Conservation (phyloP, 2,329 filamentous ascomycete genomes). For the Ophiognomonia clavigignenti-juglandacearum region DNA sequence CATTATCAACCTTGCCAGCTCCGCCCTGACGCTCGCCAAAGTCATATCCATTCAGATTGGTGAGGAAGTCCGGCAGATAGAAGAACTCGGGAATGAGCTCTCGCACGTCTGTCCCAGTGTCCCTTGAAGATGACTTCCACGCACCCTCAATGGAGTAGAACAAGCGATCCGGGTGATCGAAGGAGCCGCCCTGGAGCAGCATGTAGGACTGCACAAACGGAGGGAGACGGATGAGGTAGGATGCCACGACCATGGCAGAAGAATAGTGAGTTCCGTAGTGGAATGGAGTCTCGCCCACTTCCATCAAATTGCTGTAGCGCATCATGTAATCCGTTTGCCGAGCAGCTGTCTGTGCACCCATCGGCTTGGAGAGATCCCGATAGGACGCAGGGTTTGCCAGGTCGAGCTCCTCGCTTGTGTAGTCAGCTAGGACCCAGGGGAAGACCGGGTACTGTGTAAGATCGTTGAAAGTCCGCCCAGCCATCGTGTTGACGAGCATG, state of each 20-base stretch:
- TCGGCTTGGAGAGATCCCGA: slow-evolving; percentile 88
- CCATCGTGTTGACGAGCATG: slow-evolving; percentile 98
- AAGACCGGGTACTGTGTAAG: slow-evolving; percentile 98
- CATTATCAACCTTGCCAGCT: slow-evolving; percentile 74
- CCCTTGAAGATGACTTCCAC: slow-evolving; percentile 83
- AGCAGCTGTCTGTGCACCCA: slow-evolving; percentile 80
- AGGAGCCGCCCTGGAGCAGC: slow-evolving; percentile 88
- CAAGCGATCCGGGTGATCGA: slow-evolving; percentile 91
- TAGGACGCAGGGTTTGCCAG: slow-evolving; percentile 79
- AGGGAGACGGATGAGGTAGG: slow-evolving; percentile 89
- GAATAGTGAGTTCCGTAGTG: slow-evolving; percentile 99
- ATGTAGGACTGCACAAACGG: slow-evolving; percentile 96
- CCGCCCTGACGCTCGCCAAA: slow-evolving; percentile 84
- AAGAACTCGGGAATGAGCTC: slow-evolving; percentile 97
- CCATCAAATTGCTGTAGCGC: slow-evolving; percentile 79
- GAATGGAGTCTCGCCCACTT: slow-evolving; percentile 90
- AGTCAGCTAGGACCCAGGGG: slow-evolving; percentile 94
- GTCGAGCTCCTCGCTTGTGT: slow-evolving; percentile 89
- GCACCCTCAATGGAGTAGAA: slow-evolving; percentile 91
- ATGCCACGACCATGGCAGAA: slow-evolving; percentile 97
- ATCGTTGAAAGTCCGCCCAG: slow-evolving; percentile 95
- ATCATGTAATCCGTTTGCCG: slow-evolving; percentile 77
- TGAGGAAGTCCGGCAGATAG: slow-evolving; percentile 89
- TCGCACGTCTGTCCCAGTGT: slow-evolving; percentile 89
- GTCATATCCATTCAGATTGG: slow-evolving; percentile 91